phyloP scores from a whole-genome alignment of 2,329 filamentous ascomycete species.

The Coniochaeta sp. region DNA sequence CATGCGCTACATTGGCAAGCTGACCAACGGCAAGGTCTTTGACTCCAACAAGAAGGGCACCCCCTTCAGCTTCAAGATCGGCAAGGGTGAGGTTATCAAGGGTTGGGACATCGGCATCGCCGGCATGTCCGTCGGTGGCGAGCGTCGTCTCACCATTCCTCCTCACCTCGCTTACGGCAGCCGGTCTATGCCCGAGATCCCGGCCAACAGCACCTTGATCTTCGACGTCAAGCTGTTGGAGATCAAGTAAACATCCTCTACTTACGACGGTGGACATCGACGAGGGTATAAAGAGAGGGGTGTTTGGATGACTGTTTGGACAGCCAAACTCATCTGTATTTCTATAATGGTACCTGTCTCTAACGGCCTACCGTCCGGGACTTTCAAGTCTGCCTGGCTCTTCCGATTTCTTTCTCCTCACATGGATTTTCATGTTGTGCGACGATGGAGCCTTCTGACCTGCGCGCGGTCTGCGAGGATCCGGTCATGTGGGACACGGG shows the following conservation, averaged over 20 bases:
- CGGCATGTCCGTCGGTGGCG: conserved; percentile 89
- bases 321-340: background rate
- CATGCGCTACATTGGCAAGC: conserved; percentile 98
- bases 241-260: conserved; percentile 57
- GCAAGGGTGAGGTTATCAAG: conserved; percentile 93
- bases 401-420: background rate
- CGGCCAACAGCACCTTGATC: conserved; percentile 79
- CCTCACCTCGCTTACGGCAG: conserved; percentile 83
- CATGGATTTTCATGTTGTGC: conserved; percentile 3
- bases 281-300: background rate
- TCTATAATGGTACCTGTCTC: background rate
- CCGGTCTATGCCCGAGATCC: conserved; percentile 75
- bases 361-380: background rate
- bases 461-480: conserved; percentile 33
- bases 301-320: background rate
- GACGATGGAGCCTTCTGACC: conserved; percentile 38
- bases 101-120: conserved; percentile 93
- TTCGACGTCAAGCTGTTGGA: conserved; percentile 87
- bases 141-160: conserved; percentile 88
- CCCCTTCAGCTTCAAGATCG: conserved; percentile 93
- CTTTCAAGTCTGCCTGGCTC: background rate
- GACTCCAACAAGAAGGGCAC: conserved; percentile 99
- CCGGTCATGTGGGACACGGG: conserved; percentile 19
- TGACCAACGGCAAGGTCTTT: conserved; percentile 88
- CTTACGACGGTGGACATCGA: background rate